A percentile compares a stretch with the other conserved stretches of the same genome.
These are phyloP conservation scores for Xylaria sp. DNA, from an alignment of 2,329 filamentous ascomycete species.

Conservation along the genomic window DNA sequence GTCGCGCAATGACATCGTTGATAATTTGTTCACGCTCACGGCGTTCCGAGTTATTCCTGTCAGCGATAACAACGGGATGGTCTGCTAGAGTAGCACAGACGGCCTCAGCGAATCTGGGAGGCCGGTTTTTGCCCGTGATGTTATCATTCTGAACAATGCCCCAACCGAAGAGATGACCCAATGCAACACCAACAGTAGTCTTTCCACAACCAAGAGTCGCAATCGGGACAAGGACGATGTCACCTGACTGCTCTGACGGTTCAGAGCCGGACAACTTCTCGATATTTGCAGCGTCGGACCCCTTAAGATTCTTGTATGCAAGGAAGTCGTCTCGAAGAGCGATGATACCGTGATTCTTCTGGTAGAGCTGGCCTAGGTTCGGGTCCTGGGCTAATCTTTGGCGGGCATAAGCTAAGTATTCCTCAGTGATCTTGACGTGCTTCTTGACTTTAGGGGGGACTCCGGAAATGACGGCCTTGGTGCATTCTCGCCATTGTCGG, in stretches of 20 bases:
- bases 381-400: slow-evolving; percentile 65
- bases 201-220: slow-evolving; percentile 96
- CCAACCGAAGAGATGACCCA: slow-evolving; percentile 81
- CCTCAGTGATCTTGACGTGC: slow-evolving; percentile 81
- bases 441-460: slow-evolving; percentile 75
- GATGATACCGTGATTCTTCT: slow-evolving; percentile 91
- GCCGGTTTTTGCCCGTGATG: slow-evolving; percentile 72
- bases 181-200: slow-evolving; percentile 80
- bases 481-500: slow-evolving; percentile 96
- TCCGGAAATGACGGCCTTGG: slow-evolving; percentile 77
- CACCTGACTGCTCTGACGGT: slow-evolving; percentile 49
- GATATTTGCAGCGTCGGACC: slow-evolving; percentile 77
- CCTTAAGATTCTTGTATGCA: slow-evolving; percentile 74
- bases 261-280: slow-evolving; percentile 55
- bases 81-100: slow-evolving; percentile 60
- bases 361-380: slow-evolving; percentile 64
- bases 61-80: slow-evolving; percentile 73
- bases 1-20: slow-evolving; percentile 61
- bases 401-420: slow-evolving; percentile 80
- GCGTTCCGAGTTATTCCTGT: slow-evolving; percentile 88
- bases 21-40: slow-evolving; percentile 87
- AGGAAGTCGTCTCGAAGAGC: slow-evolving; percentile 83
- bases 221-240: slow-evolving; percentile 82
- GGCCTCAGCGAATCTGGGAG: slow-evolving; percentile 69
- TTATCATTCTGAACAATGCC: slow-evolving; percentile 97